A percentile compares a stretch with the other conserved stretches of the same genome.
Conservation (phyloP, 495 filamentous ascomycete species). For the Durotheca rogersii region DNA sequence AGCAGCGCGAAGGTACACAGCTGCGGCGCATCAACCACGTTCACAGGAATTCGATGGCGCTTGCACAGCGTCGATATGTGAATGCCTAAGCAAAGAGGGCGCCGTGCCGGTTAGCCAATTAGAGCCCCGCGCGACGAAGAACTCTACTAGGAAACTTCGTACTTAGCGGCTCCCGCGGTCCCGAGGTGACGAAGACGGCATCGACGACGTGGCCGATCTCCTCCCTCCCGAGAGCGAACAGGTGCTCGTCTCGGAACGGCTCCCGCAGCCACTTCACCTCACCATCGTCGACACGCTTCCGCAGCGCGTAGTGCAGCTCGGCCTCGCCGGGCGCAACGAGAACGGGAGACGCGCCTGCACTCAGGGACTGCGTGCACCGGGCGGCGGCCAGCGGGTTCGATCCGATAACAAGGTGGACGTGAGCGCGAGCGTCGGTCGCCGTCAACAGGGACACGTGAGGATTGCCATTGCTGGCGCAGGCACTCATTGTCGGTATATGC, state of each 20-base stretch:
- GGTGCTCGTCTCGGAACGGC: conserved; percentile 69
- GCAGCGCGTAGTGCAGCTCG: conserved; percentile 69
- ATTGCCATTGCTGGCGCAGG: too few relatives aligned
- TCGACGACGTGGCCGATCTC: conserved; percentile 82
- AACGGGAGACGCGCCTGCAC: conserved; percentile 82
- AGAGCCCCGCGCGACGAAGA: too few relatives aligned
- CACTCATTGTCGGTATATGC: conserved; percentile 7
- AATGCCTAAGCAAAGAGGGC: conserved; percentile 48
- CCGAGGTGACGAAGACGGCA: conserved; percentile 82
- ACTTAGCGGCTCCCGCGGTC: conserved; percentile 49
- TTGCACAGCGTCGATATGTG: conserved; percentile 76
- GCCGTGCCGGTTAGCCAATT: too few relatives aligned
- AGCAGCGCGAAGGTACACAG: conserved; percentile 92
- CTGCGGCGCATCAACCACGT: conserved; percentile 82
- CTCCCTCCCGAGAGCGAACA: conserved; percentile 72
- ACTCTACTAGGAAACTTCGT: conserved; percentile 46
- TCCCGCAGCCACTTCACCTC: conserved; percentile 70
- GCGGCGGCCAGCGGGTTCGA: conserved; percentile 83
- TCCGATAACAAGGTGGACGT: conserved; percentile 85
- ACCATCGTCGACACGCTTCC: conserved; percentile 69
- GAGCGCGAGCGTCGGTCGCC: conserved; percentile 69
- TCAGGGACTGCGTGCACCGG: conserved; percentile 74
- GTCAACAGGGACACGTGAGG: conserved; percentile 70
- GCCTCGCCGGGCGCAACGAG: conserved; percentile 71
- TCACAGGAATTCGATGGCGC: conserved; percentile 82